Conservation (phyloP, 2,329 filamentous ascomycete species). For the Graphilbum ipis-grandicollis region DNA sequence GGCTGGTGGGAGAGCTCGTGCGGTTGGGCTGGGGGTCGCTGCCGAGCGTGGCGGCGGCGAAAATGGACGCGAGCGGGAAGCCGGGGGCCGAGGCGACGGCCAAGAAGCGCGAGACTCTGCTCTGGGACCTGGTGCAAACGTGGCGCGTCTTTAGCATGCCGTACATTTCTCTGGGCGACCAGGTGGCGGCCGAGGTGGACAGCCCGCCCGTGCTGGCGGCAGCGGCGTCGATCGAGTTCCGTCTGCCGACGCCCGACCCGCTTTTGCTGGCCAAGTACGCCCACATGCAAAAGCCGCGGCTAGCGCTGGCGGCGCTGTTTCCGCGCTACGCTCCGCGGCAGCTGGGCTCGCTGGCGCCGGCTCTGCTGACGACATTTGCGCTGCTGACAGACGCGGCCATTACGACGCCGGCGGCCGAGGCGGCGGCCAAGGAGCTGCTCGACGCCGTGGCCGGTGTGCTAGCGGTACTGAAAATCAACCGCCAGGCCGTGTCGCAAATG, state of each 20-base stretch:
- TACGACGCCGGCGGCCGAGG: conserved; percentile 5
- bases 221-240: conserved; percentile 3
- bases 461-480: conserved; percentile 3
- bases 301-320: conserved; percentile 18
- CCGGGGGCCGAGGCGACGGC: no score
- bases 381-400: conserved; percentile 18
- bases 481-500: conserved; percentile 8
- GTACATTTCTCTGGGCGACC: conserved; percentile 6
- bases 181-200: not conserved
- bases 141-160: conserved; percentile 22
- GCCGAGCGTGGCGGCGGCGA: not conserved
- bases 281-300: conserved; percentile 8
- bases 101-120: conserved; percentile 13
- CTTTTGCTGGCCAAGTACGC: conserved; percentile 5
- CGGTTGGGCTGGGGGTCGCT: not conserved
- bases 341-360: conserved; percentile 14
- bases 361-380: conserved; percentile 21
- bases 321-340: conserved; percentile 13
- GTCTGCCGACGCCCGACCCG: conserved; percentile 5
- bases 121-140: conserved; percentile 21
- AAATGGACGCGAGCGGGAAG: no score
- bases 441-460: conserved; percentile 10
- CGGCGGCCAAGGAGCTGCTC: conserved; percentile 12
- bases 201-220: not conserved
- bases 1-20: conserved; percentile 16